Evolutionary conservation across 2,329 filamentous ascomycete genomes (phyloP), one percentile per base, ranked within the genome.

Genomic region (Cytospora paraplurivora): DNA sequence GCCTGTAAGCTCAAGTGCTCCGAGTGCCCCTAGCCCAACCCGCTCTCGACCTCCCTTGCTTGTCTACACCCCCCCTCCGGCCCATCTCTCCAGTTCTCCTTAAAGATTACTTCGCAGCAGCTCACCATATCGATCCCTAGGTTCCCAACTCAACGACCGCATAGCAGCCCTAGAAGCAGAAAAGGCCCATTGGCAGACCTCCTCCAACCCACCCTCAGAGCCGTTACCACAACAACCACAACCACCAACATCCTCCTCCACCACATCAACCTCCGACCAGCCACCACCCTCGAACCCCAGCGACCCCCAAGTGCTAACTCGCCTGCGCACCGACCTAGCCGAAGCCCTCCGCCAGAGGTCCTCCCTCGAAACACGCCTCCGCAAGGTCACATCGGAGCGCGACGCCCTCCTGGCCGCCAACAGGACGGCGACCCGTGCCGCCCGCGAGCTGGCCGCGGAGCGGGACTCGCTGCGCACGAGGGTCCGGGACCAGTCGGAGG

Each of bases 401-500:
- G 77, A 82, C 49, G 82, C 81, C 33, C 76, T 93, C n/a, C 87
- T 86, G 47, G 74, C 79, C 37, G 85, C 86, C 69, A 81, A 81
- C 6, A 81, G 81, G 52, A 77, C 80, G n/a, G 88, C 94, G 63
- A 76, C 78, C 8, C 84, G 82, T 69, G 81, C 82, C 19, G 82
- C 97, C 58, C 78, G 80, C 17, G 78, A 83, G 27, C 78, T 96
- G 19, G 84, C 86, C 21, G 77, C 80, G 32, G 88, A 93, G 70
- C 84, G 86, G 38, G 80, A 82, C 19, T 76, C 81, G 2, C 78
- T 95, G 19, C 81, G 85, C 56, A 82, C 86, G 50, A 88, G 88
- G 67, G 78, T 96, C 49, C 88, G 85, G 67, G 94, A 97, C 74
- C 82, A 90, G 35, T 92, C 96, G 66, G 91, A 96, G 70, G 95